Base-by-base conservation (phyloP, 257 asterid species). In the Cruciata laevipes region DNA sequence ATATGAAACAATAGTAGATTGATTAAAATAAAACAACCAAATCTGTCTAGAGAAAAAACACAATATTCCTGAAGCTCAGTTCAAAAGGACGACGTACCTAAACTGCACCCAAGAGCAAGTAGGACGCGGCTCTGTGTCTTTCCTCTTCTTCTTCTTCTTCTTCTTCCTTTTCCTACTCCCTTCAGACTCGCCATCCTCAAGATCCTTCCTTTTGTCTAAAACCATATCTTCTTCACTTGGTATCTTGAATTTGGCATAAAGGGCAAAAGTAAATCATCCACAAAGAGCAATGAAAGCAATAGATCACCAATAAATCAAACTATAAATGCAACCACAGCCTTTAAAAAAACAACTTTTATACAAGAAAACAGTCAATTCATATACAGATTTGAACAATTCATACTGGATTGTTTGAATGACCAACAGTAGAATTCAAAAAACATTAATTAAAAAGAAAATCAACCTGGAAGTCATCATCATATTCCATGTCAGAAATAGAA, bases 51-150 rank as follows among this genome's bases (percentile, higher is more conserved):
- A 11, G 49, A 61, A 8, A 61, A 65, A 24, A 23, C 42, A 23
- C 30, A n/a, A 9, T 27, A 40, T 25, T 32, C 4, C 55, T 13
- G 60, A 61, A 59, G 55, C 30, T 61, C 57, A 40, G 64, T 67
- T 51, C 52, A 76, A 33, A 61, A 55, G 61, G 30, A 69, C 32
- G 76, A 44, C 51, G 44, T 81, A 90, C 96, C 99, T 93, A 79
- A 93, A 93, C 70, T 93, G 96, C 75, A 93, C 99, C 99, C 98
- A 93, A 58, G 99, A 93, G 74, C 97, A 93, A 67, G 99, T 95
- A 35, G 97, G 99, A 27, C 97, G 97, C 61, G 95, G 87, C 52
- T 84, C 70, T 40, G 84, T 87, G 62, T 75, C 94, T 71, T 83
- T 86, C 85, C 79, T 93, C 81, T 27, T 27, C 38, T 7, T 7